These are phyloP conservation scores for Ascochyta fabae DNA, from an alignment of 2,329 filamentous ascomycete genomes.

Conservation along the genomic window DNA sequence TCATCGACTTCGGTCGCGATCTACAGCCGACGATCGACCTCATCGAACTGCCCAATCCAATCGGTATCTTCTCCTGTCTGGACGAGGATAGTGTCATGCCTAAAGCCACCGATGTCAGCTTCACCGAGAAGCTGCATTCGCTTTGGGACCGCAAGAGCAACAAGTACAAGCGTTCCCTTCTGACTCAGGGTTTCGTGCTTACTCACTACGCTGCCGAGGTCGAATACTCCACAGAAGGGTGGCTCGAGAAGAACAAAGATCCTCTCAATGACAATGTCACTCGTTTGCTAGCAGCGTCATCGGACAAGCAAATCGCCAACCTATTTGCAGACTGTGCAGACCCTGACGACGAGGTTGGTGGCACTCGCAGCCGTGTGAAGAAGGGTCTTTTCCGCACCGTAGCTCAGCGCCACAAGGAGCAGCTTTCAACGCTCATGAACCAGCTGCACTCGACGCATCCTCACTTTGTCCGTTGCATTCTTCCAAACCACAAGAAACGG, in stretches of 20 bases:
- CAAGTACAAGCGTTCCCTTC: conserved; percentile 88
- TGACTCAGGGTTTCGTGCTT: conserved; percentile 91
- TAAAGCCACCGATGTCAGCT: conserved; percentile 94
- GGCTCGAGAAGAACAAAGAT: conserved; percentile 99
- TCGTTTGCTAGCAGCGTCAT: conserved; percentile 80
- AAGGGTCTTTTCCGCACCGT: conserved; percentile 97
- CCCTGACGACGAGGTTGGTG: conserved; percentile 72
- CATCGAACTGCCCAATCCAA: conserved; percentile 94
- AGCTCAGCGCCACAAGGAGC: conserved; percentile 96
- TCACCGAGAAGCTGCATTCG: conserved; percentile 96
- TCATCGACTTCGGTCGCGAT: conserved; percentile 98
- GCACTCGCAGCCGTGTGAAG: conserved; percentile 82
- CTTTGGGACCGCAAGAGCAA: conserved; percentile 95
- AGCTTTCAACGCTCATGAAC: conserved; percentile 93
- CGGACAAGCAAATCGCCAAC: conserved; percentile 79
- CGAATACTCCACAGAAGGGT: conserved; percentile 92
- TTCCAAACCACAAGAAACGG: conserved; percentile 97
- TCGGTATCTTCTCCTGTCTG: conserved; percentile 97
- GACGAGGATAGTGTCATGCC: conserved; percentile 99
- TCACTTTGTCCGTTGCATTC: conserved; percentile 96
- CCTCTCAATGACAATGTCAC: conserved; percentile 97
- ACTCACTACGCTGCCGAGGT: conserved; percentile 98
- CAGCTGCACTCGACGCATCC: conserved; percentile 96
- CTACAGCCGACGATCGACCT: conserved; percentile 97
- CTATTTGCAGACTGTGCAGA: conserved; percentile 91